phyloP scores from a whole-genome alignment of 1,284 basidiomycete species.

The Ustilago hordei region DNA sequence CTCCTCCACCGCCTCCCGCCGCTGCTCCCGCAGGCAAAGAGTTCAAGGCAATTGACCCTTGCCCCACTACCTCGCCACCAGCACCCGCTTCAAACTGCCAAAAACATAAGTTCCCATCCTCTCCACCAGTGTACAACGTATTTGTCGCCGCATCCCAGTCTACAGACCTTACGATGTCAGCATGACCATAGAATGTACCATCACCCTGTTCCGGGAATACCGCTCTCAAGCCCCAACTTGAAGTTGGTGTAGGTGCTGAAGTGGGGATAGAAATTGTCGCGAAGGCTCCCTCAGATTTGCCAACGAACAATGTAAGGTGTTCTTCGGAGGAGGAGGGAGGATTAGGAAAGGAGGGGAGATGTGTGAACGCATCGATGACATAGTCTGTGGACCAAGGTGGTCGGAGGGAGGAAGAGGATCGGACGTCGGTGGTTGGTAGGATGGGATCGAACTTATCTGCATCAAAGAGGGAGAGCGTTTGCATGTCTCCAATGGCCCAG shows the following conservation, averaged over 20 bases:
- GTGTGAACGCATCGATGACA: conserved; percentile 57
- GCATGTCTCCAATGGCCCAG: conserved; percentile 67
- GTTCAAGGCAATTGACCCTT: conserved; percentile 15
- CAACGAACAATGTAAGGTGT: conserved; percentile 38
- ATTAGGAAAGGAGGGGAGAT: conserved; percentile 34
- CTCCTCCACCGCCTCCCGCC: not conserved
- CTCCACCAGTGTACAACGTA: conserved; percentile 57
- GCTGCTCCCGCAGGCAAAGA: conserved; percentile 9
- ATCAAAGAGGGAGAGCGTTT: conserved; percentile 64
- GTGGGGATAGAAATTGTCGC: conserved; percentile 33
- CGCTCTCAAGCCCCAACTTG: conserved; percentile 30
- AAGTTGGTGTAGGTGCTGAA: not conserved
- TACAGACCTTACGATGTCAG: conserved; percentile 58
- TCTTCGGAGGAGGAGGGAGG: not conserved
- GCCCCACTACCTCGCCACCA: not conserved
- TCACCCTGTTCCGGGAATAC: conserved; percentile 49
- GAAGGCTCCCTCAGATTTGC: conserved; percentile 42
- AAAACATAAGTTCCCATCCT: conserved; percentile 58
- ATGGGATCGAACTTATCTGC: conserved; percentile 64
- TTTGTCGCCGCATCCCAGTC: conserved; percentile 40
- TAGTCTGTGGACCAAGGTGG: conserved; percentile 66
- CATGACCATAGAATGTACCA: conserved; percentile 47
- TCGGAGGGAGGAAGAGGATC: conserved; percentile 49
- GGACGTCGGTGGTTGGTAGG: conserved; percentile 44
- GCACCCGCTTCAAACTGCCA: conserved; percentile 37